Base-by-base conservation (phyloP, 2,329 filamentous ascomycete genomes). In the Stenocarpella maydis region DNA sequence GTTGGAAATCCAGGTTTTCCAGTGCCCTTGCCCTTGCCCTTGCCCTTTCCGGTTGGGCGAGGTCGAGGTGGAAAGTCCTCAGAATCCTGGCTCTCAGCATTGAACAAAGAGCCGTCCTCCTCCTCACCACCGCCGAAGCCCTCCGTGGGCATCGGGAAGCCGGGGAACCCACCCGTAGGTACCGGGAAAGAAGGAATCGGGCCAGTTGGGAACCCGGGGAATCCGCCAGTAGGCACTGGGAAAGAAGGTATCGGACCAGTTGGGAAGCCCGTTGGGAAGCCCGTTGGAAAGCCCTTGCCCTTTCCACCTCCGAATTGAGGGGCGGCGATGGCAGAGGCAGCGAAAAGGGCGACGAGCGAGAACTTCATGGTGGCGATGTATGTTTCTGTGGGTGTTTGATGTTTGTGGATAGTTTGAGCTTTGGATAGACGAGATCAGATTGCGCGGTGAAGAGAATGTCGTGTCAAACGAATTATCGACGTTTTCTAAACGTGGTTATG, bases 381-480 rank as follows among this genome's bases (percentile, higher is more conserved):
- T 34, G 24, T 55, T n/a, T 17, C 17, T 37, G 15, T 28, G 17
- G 39, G 6, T 24, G 15, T 39, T 37, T n/a, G 4, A 12, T 54
- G 19, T 65, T 24, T 45, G 19, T 15, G 17, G 3, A 8, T 19
- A 28, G 15, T 43, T 15, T 49, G 43, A 28, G 24, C 15, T 45
- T 65, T 37, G 7, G 19, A 31, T 26, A 17, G 52, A 41, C 45
- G 21, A 24, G 37, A 15, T 49, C 19, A 24, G 41, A 47, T n/a
- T 45, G 50, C 31, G 39, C 24, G 39, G 39, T 47, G 64, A 67
- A 67, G 64, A 47, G 50, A 67, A 45, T 55, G 64, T 67, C 52
- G 64, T 67, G 34, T 67, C 64, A 58, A 67, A 67, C 64, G 52
- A 58, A 58, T 58, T 43, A 37, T 65, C 34, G 64, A 67, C 52